phyloP scores from a whole-genome alignment of 1,284 basidiomycete species.

The Bothia castanella region DNA sequence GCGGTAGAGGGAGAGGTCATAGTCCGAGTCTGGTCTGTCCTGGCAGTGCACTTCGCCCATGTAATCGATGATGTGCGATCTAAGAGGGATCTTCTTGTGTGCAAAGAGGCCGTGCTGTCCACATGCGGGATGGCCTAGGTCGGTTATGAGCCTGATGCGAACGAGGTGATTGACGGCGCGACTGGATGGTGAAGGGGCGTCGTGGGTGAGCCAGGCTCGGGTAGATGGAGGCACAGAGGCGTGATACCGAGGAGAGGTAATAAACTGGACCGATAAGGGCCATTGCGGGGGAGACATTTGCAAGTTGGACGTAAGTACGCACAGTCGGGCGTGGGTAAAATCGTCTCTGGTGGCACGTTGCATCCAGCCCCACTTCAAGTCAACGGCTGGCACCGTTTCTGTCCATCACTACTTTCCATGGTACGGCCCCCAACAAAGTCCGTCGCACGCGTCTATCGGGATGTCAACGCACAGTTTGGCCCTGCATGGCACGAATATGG shows the following conservation, averaged over 20 bases:
- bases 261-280: constrained; percentile 49
- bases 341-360: constrained; percentile 15
- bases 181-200: constrained; percentile 27
- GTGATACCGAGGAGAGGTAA: constrained; percentile 47
- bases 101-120: constrained; percentile 86
- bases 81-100: constrained; percentile 59
- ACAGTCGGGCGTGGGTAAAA: constrained; percentile 38
- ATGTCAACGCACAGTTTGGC: constrained; percentile 69
- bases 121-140: constrained; percentile 64
- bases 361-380: constrained; percentile 8
- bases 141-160: constrained; percentile 46
- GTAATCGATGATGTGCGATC: constrained; percentile 75
- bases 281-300: constrained; percentile 46
- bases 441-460: constrained; percentile 70
- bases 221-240: constrained; percentile 44
- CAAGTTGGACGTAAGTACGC: too few relatives aligned
- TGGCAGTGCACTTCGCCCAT: constrained; percentile 81
- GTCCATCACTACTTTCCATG: constrained; percentile 41
- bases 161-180: constrained; percentile 18
- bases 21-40: constrained; percentile 68
- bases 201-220: constrained; percentile 33
- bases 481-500: constrained; percentile 82
- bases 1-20: constrained; percentile 80
- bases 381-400: constrained; percentile 11
- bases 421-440: constrained; percentile 65